A percentile compares a stretch with the other conserved stretches of the same genome.
Evolutionary conservation across 2,329 filamentous ascomycete species (phyloP).

Genomic region (Fusarium protoensiforme): DNA sequence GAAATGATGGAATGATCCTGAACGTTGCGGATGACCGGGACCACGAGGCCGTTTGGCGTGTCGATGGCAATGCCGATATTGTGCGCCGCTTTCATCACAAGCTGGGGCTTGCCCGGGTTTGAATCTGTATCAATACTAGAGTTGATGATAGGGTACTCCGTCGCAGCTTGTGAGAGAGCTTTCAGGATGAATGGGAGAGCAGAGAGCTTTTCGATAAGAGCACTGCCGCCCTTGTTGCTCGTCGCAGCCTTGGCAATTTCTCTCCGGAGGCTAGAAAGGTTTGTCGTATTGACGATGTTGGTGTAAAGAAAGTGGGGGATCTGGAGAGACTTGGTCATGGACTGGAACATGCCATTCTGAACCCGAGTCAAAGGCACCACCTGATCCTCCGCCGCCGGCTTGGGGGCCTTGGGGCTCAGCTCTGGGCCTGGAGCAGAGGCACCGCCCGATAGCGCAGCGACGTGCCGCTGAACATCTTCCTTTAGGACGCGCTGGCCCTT

Average conservation of each 20-base stretch:
- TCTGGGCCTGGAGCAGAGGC: neutral
- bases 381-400: neutral
- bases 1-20: conserved; percentile 6
- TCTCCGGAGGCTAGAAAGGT: neutral
- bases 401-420: neutral
- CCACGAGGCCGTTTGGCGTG: conserved; percentile 7
- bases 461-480: conserved; percentile 2
- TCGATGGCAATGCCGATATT: conserved; percentile 12
- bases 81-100: neutral
- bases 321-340: conserved; percentile 8
- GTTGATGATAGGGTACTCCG: neutral
- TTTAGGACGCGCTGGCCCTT: conserved; percentile 4
- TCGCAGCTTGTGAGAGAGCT: conserved; percentile 1
- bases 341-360: conserved; percentile 13
- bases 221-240: neutral
- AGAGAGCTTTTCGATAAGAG: neutral
- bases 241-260: too few species aligned
- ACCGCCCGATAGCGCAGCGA: neutral
- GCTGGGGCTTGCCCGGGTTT: neutral
- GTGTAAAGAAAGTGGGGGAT: conserved; percentile 23
- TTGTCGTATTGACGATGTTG: conserved; percentile 2
- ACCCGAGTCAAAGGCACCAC: neutral
- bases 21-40: conserved; percentile 12
- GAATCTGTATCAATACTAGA: neutral
- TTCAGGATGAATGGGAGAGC: conserved; percentile 5